A percentile compares a stretch with the other conserved stretches of the same genome.
These are phyloP conservation scores for Suhomyces pyralidae DNA, from an alignment of 805 yeast species.

Conservation along the genomic window DNA sequence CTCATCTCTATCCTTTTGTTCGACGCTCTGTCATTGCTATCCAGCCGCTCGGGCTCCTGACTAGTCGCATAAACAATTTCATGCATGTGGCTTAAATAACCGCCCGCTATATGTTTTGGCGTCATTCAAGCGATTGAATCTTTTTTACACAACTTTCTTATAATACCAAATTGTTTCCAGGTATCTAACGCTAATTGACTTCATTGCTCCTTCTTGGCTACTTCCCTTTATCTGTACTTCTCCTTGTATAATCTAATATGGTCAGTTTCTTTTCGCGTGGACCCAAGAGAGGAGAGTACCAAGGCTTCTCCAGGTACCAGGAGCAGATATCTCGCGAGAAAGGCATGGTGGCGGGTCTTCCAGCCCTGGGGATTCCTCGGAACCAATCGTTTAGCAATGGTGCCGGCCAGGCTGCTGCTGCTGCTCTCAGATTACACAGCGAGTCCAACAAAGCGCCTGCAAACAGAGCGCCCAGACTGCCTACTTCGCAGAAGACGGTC, in stretches of 20 bases:
- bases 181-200: neutral
- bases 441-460: neutral
- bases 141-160: neutral
- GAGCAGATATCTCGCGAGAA: slow-evolving; percentile 17
- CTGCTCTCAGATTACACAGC: slow-evolving; percentile 35
- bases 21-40: neutral
- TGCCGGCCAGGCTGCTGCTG: slow-evolving; percentile 42
- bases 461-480: neutral
- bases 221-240: neutral
- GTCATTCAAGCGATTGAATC: neutral
- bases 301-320: slow-evolving; percentile 35
- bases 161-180: neutral
- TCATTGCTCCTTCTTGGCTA: neutral
- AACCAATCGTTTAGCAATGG: slow-evolving; percentile 25
- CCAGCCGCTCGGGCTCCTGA: neutral
- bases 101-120: neutral
- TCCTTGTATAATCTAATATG: neutral
- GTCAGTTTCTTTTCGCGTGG: neutral
- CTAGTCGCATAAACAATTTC: neutral
- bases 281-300: slow-evolving; percentile 18
- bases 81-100: neutral
- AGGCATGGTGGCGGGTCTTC: slow-evolving; percentile 15
- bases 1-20: neutral
- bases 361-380: slow-evolving; percentile 16
- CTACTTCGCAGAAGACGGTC: slow-evolving; percentile 1